Percentiles rank a stretch among this genome's conserved stretches.
phyloP scores from a whole-genome alignment of 2,329 filamentous ascomycete species.

The Colletotrichum tanaceti region DNA sequence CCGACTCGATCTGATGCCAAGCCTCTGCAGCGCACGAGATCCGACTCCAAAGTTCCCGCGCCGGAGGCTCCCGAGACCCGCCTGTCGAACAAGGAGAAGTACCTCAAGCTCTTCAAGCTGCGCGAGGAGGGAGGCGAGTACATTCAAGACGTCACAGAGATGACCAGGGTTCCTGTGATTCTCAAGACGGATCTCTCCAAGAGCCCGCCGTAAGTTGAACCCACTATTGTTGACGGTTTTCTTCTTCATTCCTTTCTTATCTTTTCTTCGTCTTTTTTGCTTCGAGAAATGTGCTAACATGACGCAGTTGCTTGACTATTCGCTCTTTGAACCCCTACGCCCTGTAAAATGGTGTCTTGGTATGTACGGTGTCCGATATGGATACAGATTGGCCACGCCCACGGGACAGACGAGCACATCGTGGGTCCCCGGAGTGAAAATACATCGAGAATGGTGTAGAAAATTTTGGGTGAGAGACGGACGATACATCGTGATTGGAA shows the following conservation, averaged over 20 bases:
- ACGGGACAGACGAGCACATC: background rate
- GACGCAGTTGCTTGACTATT: slow-evolving; percentile 80
- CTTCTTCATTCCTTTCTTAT: too few relatives aligned
- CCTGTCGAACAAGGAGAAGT: slow-evolving; percentile 94
- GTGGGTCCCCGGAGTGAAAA: background rate
- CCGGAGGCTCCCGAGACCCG: slow-evolving; percentile 81
- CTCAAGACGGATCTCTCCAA: slow-evolving; percentile 98
- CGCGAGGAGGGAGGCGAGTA: slow-evolving; percentile 94
- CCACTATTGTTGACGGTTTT: background rate
- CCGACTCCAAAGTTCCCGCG: slow-evolving; percentile 89
- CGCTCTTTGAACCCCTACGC: slow-evolving; percentile 85
- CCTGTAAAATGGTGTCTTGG: slow-evolving; percentile 52
- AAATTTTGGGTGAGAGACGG: slow-evolving; percentile 37
- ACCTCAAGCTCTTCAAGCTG: slow-evolving; percentile 87
- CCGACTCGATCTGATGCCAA: slow-evolving; percentile 79
- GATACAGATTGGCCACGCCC: slow-evolving; percentile 10
- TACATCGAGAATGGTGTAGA: slow-evolving; percentile 27
- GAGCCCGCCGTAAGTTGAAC: slow-evolving; percentile 92
- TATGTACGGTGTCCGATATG: slow-evolving; percentile 2
- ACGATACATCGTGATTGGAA: slow-evolving; percentile 26
- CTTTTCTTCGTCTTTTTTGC: background rate
- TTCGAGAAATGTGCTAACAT: slow-evolving; percentile 51
- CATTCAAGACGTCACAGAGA: slow-evolving; percentile 98
- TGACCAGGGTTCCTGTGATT: slow-evolving; percentile 97
- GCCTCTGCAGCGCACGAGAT: slow-evolving; percentile 86